Percentiles rank a stretch among this genome's conserved stretches.
Evolutionary conservation across 208 protist species (phyloP).

Genomic region (Balamuthia mandrillaris): DNA sequence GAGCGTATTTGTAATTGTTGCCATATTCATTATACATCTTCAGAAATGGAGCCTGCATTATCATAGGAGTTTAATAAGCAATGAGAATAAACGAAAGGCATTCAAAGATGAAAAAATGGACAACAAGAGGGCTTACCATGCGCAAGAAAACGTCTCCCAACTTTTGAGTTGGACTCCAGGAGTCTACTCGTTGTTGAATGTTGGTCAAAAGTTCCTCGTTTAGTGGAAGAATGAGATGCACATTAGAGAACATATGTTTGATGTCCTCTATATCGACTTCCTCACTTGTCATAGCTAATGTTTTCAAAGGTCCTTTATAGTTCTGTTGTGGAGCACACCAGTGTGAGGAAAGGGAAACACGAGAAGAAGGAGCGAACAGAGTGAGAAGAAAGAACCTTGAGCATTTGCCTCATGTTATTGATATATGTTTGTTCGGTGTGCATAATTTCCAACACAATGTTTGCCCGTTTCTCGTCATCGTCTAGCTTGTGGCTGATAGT

Average conservation of each 20-base stretch:
- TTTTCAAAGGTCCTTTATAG: neutral
- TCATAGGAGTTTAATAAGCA: neutral
- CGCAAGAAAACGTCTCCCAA: neutral
- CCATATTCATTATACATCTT: conserved; percentile 21
- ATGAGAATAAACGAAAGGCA: neutral
- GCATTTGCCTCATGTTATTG: neutral
- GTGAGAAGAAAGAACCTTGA: neutral
- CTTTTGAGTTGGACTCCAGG: neutral
- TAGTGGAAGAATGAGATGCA: neutral
- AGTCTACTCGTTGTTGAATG: neutral
- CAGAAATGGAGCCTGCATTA: neutral
- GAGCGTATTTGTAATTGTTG: neutral
- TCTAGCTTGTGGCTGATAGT: neutral
- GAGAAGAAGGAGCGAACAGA: neutral
- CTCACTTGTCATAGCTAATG: neutral
- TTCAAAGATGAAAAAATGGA: neutral
- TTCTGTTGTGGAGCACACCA: too few relatives aligned
- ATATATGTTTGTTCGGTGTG: neutral
- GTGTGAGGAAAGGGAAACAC: too few relatives aligned
- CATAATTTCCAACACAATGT: neutral
- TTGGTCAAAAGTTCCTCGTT: neutral
- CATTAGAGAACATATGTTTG: neutral
- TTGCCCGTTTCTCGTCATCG: neutral
- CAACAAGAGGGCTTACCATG: neutral
- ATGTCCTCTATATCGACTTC: neutral